Conservation (phyloP, 2,329 filamentous ascomycete genomes). For the Hypoxylon sp. region DNA sequence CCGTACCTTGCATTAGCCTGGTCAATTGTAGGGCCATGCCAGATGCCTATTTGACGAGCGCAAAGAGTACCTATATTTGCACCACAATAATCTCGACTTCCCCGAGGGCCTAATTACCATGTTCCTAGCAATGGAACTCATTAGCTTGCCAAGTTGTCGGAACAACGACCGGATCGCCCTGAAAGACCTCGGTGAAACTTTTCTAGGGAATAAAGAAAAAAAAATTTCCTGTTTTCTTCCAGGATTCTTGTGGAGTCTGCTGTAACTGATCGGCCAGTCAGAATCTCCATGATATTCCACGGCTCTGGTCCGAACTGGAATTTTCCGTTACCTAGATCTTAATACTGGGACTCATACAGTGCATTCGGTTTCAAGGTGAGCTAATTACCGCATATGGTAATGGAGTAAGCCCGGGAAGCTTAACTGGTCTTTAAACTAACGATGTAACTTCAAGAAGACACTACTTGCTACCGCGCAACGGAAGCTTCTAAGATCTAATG, state of each 20-base stretch:
- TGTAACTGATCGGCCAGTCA: conserved; percentile 25
- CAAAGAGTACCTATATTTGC: conserved; percentile 13
- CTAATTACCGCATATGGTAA: conserved; percentile 10
- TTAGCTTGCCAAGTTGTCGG: conserved; percentile 10
- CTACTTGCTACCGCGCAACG: neutral
- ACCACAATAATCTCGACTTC: conserved; percentile 2
- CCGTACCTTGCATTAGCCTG: conserved; percentile 45
- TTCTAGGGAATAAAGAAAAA: conserved; percentile 23
- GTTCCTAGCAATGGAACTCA: conserved; percentile 1
- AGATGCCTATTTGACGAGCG: conserved; percentile 33
- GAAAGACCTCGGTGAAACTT: conserved; percentile 21
- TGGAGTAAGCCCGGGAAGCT: conserved; percentile 4
- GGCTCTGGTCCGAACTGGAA: conserved; percentile 18
- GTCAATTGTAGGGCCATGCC: conserved; percentile 28
- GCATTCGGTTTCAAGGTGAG: conserved; percentile 3
- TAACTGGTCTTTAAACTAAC: conserved; percentile 4
- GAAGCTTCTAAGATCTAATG: neutral
- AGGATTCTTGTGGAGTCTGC: conserved; percentile 29
- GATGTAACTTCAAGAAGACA: neutral
- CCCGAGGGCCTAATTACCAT: conserved; percentile 4
- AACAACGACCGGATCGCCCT: conserved; percentile 13
- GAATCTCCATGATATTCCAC: conserved; percentile 23
- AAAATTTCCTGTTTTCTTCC: conserved; percentile 30
- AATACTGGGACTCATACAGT: conserved; percentile 4
- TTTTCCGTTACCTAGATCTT: conserved; percentile 18